These are phyloP conservation scores for Mycena sanguinolenta DNA, from an alignment of 768 basidiomycete species.

Conservation along the genomic window DNA sequence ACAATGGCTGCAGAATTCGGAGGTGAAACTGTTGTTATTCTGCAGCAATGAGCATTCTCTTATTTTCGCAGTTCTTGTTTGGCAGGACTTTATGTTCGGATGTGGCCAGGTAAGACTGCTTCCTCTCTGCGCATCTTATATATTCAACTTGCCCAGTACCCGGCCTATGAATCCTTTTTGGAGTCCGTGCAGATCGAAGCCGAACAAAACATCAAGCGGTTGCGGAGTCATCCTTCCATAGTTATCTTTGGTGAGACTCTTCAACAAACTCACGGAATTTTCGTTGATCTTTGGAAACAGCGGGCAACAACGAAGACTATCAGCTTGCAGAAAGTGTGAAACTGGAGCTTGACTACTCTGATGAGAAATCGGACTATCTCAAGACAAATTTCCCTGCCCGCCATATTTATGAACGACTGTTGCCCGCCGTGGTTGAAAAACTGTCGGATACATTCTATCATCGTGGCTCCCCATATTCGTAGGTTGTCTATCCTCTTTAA, in stretches of 20 bases:
- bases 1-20: constrained; percentile 67
- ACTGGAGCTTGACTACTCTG: constrained; percentile 87
- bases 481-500: background rate
- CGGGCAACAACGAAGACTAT: constrained; percentile 93
- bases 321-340: constrained; percentile 85
- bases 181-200: constrained; percentile 83
- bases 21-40: constrained; percentile 54
- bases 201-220: constrained; percentile 84
- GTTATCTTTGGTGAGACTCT: constrained; percentile 83
- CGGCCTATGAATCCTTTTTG: constrained; percentile 86
- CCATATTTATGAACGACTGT: constrained; percentile 88
- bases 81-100: constrained; percentile 99
- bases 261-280: background rate
- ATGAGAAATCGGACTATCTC: constrained; percentile 87
- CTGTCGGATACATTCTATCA: constrained; percentile 83
- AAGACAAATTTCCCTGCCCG: constrained; percentile 91
- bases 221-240: constrained; percentile 89
- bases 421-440: constrained; percentile 80
- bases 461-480: constrained; percentile 82
- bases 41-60: background rate
- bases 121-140: background rate
- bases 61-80: constrained; percentile 76
- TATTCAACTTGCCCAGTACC: constrained; percentile 68
- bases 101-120: constrained; percentile 80
- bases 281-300: constrained; percentile 49